Percentiles rank a stretch among this genome's conserved stretches.
These are phyloP conservation scores for Pestalotiopsis sp. DNA, from an alignment of 2,329 filamentous ascomycete species.

Conservation along the genomic window DNA sequence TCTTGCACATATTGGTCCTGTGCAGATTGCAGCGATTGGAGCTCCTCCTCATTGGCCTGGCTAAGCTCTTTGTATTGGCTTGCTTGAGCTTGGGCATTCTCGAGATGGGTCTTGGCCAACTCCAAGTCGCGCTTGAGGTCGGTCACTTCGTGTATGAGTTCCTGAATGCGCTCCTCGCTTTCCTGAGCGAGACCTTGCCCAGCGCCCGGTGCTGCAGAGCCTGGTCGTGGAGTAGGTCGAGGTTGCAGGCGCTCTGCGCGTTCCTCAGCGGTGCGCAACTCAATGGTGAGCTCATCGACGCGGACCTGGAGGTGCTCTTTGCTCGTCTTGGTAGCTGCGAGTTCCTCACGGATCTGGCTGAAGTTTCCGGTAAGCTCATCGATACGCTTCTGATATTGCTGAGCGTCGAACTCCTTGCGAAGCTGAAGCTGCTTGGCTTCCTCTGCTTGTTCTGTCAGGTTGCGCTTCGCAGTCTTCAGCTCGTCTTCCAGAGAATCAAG, in stretches of 20 bases:
- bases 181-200: slow-evolving; percentile 42
- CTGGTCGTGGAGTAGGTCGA: slow-evolving; percentile 66
- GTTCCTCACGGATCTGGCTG: slow-evolving; percentile 79
- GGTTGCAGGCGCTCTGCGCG: slow-evolving; percentile 79
- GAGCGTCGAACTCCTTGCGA: slow-evolving; percentile 86
- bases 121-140: slow-evolving; percentile 88
- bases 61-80: slow-evolving; percentile 90
- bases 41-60: slow-evolving; percentile 82
- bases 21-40: slow-evolving; percentile 75
- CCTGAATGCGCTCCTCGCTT: slow-evolving; percentile 67
- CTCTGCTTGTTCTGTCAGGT: slow-evolving; percentile 78
- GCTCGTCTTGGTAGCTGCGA: slow-evolving; percentile 81
- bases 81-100: slow-evolving; percentile 76
- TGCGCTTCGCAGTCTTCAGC: slow-evolving; percentile 75
- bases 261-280: slow-evolving; percentile 87
- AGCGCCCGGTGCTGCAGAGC: slow-evolving; percentile 39
- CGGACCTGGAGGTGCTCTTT: slow-evolving; percentile 86
- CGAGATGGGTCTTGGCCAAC: slow-evolving; percentile 75
- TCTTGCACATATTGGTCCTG: slow-evolving; percentile 88
- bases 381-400: slow-evolving; percentile 86
- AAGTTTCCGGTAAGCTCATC: slow-evolving; percentile 85
- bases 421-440: slow-evolving; percentile 80
- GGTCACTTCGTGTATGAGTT: slow-evolving; percentile 78
- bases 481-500: slow-evolving; percentile 81
- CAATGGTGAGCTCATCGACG: slow-evolving; percentile 85